These are phyloP conservation scores for Penicillium sp. DNA, from an alignment of 2,329 filamentous ascomycete genomes.

Conservation along the genomic window DNA sequence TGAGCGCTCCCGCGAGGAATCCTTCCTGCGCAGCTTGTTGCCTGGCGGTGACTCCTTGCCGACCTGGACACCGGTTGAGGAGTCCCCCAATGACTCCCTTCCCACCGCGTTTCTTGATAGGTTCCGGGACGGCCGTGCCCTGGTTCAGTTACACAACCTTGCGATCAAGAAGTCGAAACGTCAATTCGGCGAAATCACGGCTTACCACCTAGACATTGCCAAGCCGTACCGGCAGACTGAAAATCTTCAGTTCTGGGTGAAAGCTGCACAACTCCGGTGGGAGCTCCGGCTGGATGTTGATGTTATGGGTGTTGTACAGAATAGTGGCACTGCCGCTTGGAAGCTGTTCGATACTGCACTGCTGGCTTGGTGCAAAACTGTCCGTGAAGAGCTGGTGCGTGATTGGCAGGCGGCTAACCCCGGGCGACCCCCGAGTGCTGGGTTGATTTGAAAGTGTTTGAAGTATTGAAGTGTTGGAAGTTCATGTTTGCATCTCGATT, in stretches of 20 bases:
- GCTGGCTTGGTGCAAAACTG: constrained; percentile 69
- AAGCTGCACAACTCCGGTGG: constrained; percentile 89
- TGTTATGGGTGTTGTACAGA: constrained; percentile 76
- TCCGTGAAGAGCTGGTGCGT: constrained; percentile 70
- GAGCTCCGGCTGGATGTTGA: constrained; percentile 76
- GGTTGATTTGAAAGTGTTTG: constrained; percentile 16
- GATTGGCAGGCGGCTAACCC: constrained; percentile 52
- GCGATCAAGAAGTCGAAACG: constrained; percentile 74
- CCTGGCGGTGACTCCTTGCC: constrained; percentile 53
- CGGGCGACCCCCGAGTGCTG: constrained; percentile 19
- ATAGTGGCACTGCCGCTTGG: constrained; percentile 60
- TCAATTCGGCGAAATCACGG: constrained; percentile 80
- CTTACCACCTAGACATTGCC: constrained; percentile 80
- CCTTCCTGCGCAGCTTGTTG: constrained; percentile 70
- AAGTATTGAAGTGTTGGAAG: neutral
- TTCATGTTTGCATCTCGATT: constrained; percentile 10
- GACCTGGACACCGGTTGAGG: constrained; percentile 55
- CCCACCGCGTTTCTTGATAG: constrained; percentile 62
- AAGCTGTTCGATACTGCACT: constrained; percentile 73
- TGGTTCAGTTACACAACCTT: constrained; percentile 83
- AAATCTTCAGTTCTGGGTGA: constrained; percentile 91
- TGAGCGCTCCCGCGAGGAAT: constrained; percentile 68
- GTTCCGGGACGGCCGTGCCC: constrained; percentile 67
- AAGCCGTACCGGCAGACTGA: constrained; percentile 92
- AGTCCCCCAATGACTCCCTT: constrained; percentile 18